Base-by-base conservation (phyloP, 345 rosid species). In the Eucalyptus lansdowneana region DNA sequence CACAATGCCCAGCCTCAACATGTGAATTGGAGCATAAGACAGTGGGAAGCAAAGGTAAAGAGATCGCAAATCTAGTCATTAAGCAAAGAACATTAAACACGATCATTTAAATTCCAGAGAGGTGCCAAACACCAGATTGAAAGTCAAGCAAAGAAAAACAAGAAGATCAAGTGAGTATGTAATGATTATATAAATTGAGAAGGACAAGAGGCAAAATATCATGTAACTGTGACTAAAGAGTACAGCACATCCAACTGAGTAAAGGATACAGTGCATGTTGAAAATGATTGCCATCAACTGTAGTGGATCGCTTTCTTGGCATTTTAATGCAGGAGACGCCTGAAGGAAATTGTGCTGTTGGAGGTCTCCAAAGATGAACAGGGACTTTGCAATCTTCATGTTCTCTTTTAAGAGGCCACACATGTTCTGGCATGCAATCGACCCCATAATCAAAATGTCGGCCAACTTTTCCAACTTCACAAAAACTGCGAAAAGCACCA, bases 231-330 rank as follows among this genome's bases (percentile, higher is more conserved):
- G 50, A 44, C 19, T 15, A 51, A 40, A 89, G 29, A 50, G 14
- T 44, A 31, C 14, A 49, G 40, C 34, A 9, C 53, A 60, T 42
- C 51, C 47, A 29, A 86, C 89, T 29, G 44, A 80, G 25, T 45
- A 25, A 88, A 94, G 99, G 99, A 97, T 97, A 96, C 99, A 97
- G 81, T 50, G 95, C 96, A 16, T 85, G 85, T 76, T 76, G 85
- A 76, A 76, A 21, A 6, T 40, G 47, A 76, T 76, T 44, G 47
- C 85, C 85, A 76, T 76, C 47, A 40, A 76, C 47, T 76, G 47
- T 21, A 88, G 86, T 44, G 60, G 91, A 88, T 87, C 90, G 89
- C 88, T 88, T 93, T 87, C 92, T 92, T 50, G 89, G 90, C 76
- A 91, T 87, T 89, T 93, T 93, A 67, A 97, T 93, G 88, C 94